Evolutionary conservation across 345 rosid species (phyloP), one percentile per base, ranked within the genome.

Genomic region (Populus simonii): DNA sequence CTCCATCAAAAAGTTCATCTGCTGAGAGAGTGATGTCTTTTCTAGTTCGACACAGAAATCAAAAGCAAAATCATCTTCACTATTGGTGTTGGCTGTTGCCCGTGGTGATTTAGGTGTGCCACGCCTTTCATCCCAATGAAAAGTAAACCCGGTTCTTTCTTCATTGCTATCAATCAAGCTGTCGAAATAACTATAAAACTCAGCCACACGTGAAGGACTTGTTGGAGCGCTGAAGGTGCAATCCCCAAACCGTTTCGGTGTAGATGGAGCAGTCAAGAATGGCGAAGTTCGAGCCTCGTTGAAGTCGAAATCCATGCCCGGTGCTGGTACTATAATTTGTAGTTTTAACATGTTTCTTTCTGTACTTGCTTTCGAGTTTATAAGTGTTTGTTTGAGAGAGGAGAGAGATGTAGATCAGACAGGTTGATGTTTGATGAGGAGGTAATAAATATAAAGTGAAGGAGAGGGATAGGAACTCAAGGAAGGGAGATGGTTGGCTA

Each of bases 141-240:
- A 71, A 70, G 51, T 10, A 55, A 25, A 6, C 39, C 43, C 76
- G 8, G 38, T 49, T 47, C 80, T 51, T 41, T 77, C 65, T 8
- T 49, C 11, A 8, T 47, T 71, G 0, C 74, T 47, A 15, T 73
- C 81, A 8, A 49, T 66, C 16, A 78, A 81, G 29, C 79, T 80
- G 5, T 89, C 88, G 33, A 87, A 87, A 2, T 84, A 87, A 1
- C 84, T 72, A 74, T 92, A 91, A 29, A 92, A 85, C 65, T 89
- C 92, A 0, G 92, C 76, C 69, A 88, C 55, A 6, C 90, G 86
- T 1, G 91, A 57, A 36, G 99, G 99, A 73, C 92, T 93, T 2
- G 93, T 79, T 18, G 99, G 99, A 29, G 96, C 92, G 69, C 97
- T 92, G 63, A 88, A 85, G 87, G 84, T 87, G 78, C 38, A 81